These are phyloP conservation scores for Suillus sp. DNA, from an alignment of 768 basidiomycete genomes.

Conservation along the genomic window DNA sequence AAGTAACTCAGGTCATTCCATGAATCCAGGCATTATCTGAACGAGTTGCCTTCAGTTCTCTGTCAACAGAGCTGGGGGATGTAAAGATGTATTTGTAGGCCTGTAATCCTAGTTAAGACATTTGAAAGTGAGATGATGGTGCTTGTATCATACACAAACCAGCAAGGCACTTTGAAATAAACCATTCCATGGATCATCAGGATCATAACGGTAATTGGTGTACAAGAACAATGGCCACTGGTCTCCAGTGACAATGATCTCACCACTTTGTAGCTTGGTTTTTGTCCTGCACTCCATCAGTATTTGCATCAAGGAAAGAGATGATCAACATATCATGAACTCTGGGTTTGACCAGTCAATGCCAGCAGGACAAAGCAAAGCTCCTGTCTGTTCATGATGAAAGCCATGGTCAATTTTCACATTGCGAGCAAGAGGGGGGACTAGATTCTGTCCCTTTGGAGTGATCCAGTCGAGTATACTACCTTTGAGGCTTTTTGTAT, in stretches of 20 bases:
- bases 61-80: too few relatives aligned
- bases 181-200: too few relatives aligned
- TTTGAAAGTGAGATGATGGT: too few relatives aligned
- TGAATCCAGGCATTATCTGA: too few relatives aligned
- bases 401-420: constrained; percentile 19
- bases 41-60: too few relatives aligned
- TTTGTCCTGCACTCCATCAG: background rate
- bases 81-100: too few relatives aligned
- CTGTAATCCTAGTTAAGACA: too few relatives aligned
- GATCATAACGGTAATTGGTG: too few relatives aligned
- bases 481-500: constrained; percentile 23
- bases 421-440: constrained; percentile 15
- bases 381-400: constrained; percentile 23
- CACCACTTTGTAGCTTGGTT: constrained; percentile 13
- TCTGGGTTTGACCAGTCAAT: constrained; percentile 23
- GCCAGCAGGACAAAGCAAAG: constrained; percentile 24
- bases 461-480: constrained; percentile 30
- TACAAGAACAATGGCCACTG: too few relatives aligned
- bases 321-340: constrained; percentile 7
- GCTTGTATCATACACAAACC: too few relatives aligned
- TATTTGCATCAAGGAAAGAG: background rate
- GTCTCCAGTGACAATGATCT: constrained; percentile 20
- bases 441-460: constrained; percentile 18
- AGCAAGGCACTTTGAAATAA: too few relatives aligned
- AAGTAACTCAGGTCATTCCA: too few relatives aligned